A percentile compares a stretch with the other conserved stretches of the same genome.
phyloP scores from a whole-genome alignment of 805 yeast species.

The Metschnikowia vanudenii region DNA sequence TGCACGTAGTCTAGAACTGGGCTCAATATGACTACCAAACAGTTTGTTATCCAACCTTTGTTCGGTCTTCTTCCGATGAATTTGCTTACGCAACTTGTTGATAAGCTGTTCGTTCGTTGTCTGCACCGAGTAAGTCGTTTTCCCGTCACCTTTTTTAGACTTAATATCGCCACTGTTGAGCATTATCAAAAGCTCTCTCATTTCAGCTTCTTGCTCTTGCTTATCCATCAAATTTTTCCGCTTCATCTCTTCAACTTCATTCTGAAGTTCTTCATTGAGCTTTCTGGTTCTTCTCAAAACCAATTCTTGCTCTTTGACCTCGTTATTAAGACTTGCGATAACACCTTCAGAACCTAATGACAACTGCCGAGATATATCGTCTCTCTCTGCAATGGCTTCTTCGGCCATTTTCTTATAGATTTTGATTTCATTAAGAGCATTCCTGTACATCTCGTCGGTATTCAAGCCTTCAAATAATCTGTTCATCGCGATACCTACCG shows the following conservation, averaged over 20 bases:
- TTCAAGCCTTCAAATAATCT: conserved; percentile 66
- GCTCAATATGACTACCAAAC: conserved; percentile 62
- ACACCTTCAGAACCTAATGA: conserved; percentile 76
- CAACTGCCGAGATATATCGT: conserved; percentile 62
- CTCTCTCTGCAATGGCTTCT: conserved; percentile 37
- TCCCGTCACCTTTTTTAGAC: conserved; percentile 32
- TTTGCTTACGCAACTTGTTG: conserved; percentile 43
- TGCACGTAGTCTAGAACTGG: conserved; percentile 70
- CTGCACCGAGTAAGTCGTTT: conserved; percentile 37
- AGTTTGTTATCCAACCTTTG: conserved; percentile 44
- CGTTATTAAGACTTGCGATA: conserved; percentile 56
- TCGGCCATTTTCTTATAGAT: conserved; percentile 25
- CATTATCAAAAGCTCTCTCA: conserved; percentile 68
- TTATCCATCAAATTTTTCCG: conserved; percentile 60
- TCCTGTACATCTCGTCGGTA: conserved; percentile 82
- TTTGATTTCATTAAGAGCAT: conserved; percentile 46
- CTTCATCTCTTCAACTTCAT: conserved; percentile 63
- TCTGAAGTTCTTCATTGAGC: conserved; percentile 56
- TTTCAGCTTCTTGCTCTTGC: conserved; percentile 73
- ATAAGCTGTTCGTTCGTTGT: conserved; percentile 38
- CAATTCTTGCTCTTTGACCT: conserved; percentile 61
- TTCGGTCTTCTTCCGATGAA: conserved; percentile 47
- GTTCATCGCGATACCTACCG: conserved; percentile 75
- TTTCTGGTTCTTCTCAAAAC: conserved; percentile 60
- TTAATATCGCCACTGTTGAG: conserved; percentile 47